Percentiles rank a stretch among this genome's conserved stretches.
These are phyloP conservation scores for Moniliophthora roreri DNA, from an alignment of 1,284 basidiomycete species.

Conservation along the genomic window DNA sequence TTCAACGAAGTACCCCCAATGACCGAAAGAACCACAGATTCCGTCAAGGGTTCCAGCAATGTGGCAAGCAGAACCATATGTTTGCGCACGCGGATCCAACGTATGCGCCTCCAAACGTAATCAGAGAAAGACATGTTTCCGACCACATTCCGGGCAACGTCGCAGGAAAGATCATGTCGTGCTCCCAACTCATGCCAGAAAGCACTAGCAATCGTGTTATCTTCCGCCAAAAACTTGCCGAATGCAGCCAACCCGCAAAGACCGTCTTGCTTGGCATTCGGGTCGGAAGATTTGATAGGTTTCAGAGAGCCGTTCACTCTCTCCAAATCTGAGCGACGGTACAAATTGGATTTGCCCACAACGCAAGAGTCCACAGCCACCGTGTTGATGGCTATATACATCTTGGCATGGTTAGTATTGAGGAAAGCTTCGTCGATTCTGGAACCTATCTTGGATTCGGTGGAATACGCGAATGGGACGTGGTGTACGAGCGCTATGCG, in stretches of 20 bases:
- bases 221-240: constrained; percentile 87
- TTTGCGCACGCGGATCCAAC: constrained; percentile 95
- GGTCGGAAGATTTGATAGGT: constrained; percentile 32
- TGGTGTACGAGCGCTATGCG: constrained; percentile 92
- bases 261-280: constrained; percentile 28
- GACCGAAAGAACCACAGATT: constrained; percentile 71
- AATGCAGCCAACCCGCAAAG: constrained; percentile 73
- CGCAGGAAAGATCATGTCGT: constrained; percentile 84
- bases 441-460: constrained; percentile 70
- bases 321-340: constrained; percentile 86
- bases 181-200: constrained; percentile 90
- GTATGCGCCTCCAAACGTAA: constrained; percentile 83
- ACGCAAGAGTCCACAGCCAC: constrained; percentile 92
- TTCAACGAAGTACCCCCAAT: constrained; percentile 60
- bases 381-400: constrained; percentile 96
- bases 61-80: constrained; percentile 87
- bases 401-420: constrained; percentile 97
- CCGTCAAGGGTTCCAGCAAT: constrained; percentile 86
- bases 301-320: constrained; percentile 63
- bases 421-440: constrained; percentile 92
- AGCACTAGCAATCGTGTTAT: constrained; percentile 91
- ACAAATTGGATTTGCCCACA: constrained; percentile 96
- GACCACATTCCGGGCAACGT: constrained; percentile 87
- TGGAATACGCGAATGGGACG: constrained; percentile 87
- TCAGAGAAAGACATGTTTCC: constrained; percentile 80